These are phyloP conservation scores for Haplosporangium gracile DNA, from an alignment of 192 early-diverging fungal genomes.

Conservation along the genomic window DNA sequence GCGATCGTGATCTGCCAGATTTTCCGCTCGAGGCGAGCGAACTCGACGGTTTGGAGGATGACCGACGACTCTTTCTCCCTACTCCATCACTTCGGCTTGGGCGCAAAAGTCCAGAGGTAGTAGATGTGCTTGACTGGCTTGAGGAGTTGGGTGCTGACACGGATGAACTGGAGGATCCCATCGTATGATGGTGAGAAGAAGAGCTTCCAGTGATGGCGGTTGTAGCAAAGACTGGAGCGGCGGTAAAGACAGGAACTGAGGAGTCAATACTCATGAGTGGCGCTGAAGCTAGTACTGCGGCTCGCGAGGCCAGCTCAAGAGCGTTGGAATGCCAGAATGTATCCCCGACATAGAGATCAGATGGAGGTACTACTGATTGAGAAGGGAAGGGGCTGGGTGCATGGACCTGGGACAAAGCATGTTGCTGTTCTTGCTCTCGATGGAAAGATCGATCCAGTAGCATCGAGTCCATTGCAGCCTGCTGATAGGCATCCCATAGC, in stretches of 20 bases:
- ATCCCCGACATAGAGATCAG: neutral
- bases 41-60: neutral
- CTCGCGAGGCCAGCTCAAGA: neutral
- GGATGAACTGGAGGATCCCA: neutral
- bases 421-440: neutral
- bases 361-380: neutral
- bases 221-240: neutral
- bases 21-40: neutral
- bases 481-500: conserved; percentile 7
- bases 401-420: neutral
- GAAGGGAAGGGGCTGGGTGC: neutral
- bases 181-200: neutral
- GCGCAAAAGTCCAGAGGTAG: neutral
- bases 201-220: neutral
- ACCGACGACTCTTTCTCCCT: neutral
- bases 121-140: neutral
- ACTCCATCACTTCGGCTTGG: conserved; percentile 1
- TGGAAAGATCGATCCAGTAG: neutral
- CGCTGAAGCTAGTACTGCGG: neutral
- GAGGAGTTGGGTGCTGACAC: neutral
- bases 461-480: neutral
- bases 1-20: neutral
- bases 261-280: neutral
- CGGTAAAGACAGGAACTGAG: neutral
- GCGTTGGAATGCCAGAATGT: neutral